These are phyloP conservation scores for Blastomyces parvus DNA, from an alignment of 2,329 filamentous ascomycete species.

Conservation along the genomic window DNA sequence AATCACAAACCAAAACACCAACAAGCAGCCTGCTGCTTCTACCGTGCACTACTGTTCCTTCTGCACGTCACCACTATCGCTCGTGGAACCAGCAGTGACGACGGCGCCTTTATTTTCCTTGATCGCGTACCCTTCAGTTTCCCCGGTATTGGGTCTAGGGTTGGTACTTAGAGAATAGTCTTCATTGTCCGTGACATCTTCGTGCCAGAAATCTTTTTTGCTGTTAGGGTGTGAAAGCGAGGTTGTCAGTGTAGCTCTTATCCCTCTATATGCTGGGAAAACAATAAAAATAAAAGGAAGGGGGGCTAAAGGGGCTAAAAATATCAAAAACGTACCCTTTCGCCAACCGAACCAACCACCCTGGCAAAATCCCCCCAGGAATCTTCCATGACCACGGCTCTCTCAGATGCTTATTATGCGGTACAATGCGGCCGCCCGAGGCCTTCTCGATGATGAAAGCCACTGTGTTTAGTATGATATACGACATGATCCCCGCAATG, in stretches of 20 bases:
- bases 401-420: conserved; percentile 64
- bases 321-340: conserved; percentile 36
- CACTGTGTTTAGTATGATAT: conserved; percentile 62
- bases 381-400: conserved; percentile 73
- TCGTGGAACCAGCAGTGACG: neutral
- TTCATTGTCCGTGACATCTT: conserved; percentile 19
- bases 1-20: neutral
- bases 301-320: neutral
- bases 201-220: conserved; percentile 65
- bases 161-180: neutral
- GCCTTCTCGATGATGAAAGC: conserved; percentile 60
- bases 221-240: conserved; percentile 9
- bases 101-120: neutral
- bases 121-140: neutral
- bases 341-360: conserved; percentile 57
- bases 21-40: conserved; percentile 2
- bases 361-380: conserved; percentile 63
- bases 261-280: neutral
- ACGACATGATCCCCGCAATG: conserved; percentile 68
- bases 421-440: conserved; percentile 60
- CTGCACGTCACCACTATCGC: neutral
- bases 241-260: neutral
- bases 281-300: neutral
- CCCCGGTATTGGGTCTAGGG: neutral
- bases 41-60: neutral